Conservation (phyloP, 2,329 filamentous ascomycete species). For the Daldinia eschscholtzii region DNA sequence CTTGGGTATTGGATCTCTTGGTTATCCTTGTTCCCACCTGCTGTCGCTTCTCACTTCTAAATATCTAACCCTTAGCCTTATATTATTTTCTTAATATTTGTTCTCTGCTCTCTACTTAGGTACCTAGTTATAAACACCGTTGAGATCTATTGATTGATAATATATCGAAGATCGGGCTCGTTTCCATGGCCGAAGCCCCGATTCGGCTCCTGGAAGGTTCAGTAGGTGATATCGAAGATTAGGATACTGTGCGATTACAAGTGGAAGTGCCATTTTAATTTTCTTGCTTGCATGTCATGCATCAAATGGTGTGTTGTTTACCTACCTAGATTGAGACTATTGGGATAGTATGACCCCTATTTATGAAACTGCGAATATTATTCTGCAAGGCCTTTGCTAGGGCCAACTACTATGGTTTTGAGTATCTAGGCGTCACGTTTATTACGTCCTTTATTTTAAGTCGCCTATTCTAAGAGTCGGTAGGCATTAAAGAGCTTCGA, state of each 20-base stretch:
- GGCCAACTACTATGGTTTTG: background rate
- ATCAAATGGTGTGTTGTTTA: background rate
- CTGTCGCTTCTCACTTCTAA: background rate
- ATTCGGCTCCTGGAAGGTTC: background rate
- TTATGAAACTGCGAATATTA: background rate
- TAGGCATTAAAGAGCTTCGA: background rate
- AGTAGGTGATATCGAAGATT: background rate
- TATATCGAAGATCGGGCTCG: no score
- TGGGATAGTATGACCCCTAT: background rate
- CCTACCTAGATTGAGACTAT: background rate
- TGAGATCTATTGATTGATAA: no score
- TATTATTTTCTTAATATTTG: background rate
- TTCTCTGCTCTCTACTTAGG: no score
- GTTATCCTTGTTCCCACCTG: background rate
- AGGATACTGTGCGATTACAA: constrained; percentile 8
- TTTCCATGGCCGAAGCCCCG: background rate
- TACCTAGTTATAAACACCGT: no score
- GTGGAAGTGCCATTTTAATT: constrained; percentile 9
- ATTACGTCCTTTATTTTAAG: background rate
- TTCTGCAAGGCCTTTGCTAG: background rate
- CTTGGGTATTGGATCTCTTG: no score
- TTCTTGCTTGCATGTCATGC: background rate
- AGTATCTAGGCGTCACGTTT: background rate
- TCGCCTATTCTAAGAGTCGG: background rate
- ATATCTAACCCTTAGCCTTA: background rate